Base-by-base conservation (phyloP, 495 filamentous ascomycete genomes). In the Glonium stellatum region DNA sequence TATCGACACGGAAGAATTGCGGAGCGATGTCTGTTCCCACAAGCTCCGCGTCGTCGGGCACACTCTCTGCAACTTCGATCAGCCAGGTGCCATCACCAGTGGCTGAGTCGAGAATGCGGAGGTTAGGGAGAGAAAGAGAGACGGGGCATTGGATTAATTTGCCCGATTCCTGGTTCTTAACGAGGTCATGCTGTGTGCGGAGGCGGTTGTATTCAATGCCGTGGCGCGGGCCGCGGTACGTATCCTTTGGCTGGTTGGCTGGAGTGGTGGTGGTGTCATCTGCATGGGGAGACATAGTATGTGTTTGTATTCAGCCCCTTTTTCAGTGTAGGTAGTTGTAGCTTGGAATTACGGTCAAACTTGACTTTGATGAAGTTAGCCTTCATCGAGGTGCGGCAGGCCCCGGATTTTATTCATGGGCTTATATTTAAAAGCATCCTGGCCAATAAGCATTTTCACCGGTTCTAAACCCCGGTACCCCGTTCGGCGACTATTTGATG, bases 31-130 rank as follows among this genome's bases (percentile, higher is more conserved):
- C 61, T 0, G 51, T 48, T 8, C 61, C 61, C 10, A 59, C 21
- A 12, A 63, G 51, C 18, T 25, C 37, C 1, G 44, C 47, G 34
- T 25, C 53, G 4, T 46, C 41, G 23, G 27, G 9, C 11, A 50
- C 18, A 1, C 2, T 11, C 0, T 25, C 23, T n/a, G 27, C 41
- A 27, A 49, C 23, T 27, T 53, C 51, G 11, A 49, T 51, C 12
- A 61, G 51, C 59, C 59, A 61, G 9, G 55, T 21, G 31, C 59
- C 59, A 21, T 55, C 59, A 19, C 52, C 59, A 1, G 52, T 61
- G 0, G 59, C 59, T 5, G 86, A 87, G 59, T 88, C 86, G 1
- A 88, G 74, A 21, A 88, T 70, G 4, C 74, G 79, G 19, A 87
- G 62, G 47, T 84, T 79, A 25, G 87, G 67, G 8, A 0, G 34